Base-by-base conservation (phyloP, 2,329 filamentous ascomycete species). In the Fusarium mundagurra region DNA sequence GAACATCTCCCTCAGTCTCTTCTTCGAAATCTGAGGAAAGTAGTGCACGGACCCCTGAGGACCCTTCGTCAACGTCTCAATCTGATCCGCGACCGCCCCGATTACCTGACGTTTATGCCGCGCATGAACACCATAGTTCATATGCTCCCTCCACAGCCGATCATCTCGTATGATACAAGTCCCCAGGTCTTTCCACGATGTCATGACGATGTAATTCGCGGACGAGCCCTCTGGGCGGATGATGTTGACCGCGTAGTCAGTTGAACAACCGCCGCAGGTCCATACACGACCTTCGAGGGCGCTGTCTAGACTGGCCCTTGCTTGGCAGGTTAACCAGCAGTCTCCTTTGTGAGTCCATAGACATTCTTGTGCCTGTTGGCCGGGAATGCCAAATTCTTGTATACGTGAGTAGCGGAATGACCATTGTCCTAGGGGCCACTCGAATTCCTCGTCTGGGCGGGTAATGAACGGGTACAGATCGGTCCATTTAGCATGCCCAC, bases 1-100 rank as follows among this genome's bases (percentile, higher is more conserved):
- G 2, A 54, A 27, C 3, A 36, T 54, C 10, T 54, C n/a, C 10
- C 24, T 18, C 6, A 54, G 50, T 14, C 7, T 22, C 5, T 13
- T 27, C 14, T 17, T 22, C 13, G 50, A 36, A 27, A 38, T 29
- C 5, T 16, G 10, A 17, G 50, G 34, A 5, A 36, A 54, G 33
- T 29, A 38, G 14, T 54, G 4, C 5, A 12, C 24, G 3, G 8
- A 14, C 14, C 7, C 11, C 14, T 7, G 1, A 4, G 14, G 0
- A 10, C 18, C 50, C 34, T 14, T 54, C 18, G 7, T 22, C 50
- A 54, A 54, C 17, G 17, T n/a, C 5, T 54, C 50, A 54, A 38
- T 54, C 50, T 38, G 24, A 4, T 5, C 24, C 14, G 50, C 50
- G 10, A 54, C 16, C 7, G 2, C 17, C 11, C 50, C 50, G 16